Evolutionary conservation across 371 early-diverging fungal species (phyloP), one percentile per base, ranked within the genome.

Genomic region (Haplosporangium sp.): DNA sequence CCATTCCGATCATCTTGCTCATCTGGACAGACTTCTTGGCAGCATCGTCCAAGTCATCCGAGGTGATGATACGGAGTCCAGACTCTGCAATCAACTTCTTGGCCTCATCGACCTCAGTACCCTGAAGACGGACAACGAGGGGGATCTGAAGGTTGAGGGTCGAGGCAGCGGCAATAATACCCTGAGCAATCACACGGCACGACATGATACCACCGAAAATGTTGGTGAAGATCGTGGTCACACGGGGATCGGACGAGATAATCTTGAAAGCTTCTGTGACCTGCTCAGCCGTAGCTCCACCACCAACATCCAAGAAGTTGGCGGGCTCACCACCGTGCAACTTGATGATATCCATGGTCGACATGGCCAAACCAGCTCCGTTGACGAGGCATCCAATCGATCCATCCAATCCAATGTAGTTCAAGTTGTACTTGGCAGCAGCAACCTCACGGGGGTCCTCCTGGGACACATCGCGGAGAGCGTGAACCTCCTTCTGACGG

Each of bases 131-230:
- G 57, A 98, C 98, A 71, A 99, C 92, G 55, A 99, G 88, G 11
- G 98, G 99, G 58, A 99, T 92, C 83, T 90, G 89, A 64, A 98
- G 87, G 55, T 94, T 92, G 41, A 98, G 89, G 68, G 96, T 91
- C 75, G 94, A 89, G 57, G 95, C 95, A 62, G 98, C 99, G 16
- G 93, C 90, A 83, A 99, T 96, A 83, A 99, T 96, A 81, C 98
- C 99, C 86, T 97, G 90, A 48, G 99, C 98, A 86, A 98, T 97
- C 67, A 97, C 91, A 84, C 98, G 98, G 86, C 98, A 99, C 72
- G 97, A 93, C 98, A 98, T 98, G 81, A 99, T 99, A 73, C 98
- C 99, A 73, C 99, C 98, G 81, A 99, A 99, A 81, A 99, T 99
- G 89, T 99, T 99, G 83, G 98, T 98, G 71, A 99, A 93, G 73